Percentiles rank a stretch among this genome's conserved stretches.
phyloP scores from a whole-genome alignment of 768 basidiomycete genomes.

The Leccinum imitatum region DNA sequence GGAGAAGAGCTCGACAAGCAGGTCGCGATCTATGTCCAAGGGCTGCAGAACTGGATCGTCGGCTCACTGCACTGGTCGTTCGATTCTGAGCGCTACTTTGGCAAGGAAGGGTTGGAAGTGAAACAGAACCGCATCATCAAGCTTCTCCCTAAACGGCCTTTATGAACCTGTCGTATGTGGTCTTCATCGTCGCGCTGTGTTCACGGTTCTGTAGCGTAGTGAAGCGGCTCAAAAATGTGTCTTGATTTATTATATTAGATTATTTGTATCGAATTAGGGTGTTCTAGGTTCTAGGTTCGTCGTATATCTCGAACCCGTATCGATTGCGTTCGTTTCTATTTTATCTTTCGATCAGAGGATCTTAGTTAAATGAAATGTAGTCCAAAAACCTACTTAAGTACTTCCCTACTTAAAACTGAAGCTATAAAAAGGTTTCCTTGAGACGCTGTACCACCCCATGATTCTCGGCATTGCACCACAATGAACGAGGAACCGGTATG shows the following conservation, averaged over 20 bases:
- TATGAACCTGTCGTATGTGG: slow-evolving; percentile 14
- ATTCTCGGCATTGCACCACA: background rate
- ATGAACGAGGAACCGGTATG: background rate
- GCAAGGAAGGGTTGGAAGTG: slow-evolving; percentile 50
- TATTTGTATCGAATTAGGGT: slow-evolving; percentile 9
- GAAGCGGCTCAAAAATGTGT: background rate
- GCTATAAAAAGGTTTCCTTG: background rate
- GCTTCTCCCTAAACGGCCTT: slow-evolving; percentile 42
- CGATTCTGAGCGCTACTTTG: slow-evolving; percentile 68
- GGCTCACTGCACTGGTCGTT: slow-evolving; percentile 77
- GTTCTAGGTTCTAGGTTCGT: slow-evolving; percentile 4
- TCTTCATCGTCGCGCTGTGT: background rate
- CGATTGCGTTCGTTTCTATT: slow-evolving; percentile 12
- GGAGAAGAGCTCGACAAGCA: slow-evolving; percentile 56
- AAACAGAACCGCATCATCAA: slow-evolving; percentile 54
- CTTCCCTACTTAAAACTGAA: background rate
- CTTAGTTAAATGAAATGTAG: slow-evolving; percentile 2
- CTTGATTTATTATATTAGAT: slow-evolving; percentile 3
- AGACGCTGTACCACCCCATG: background rate
- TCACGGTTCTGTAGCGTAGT: background rate
- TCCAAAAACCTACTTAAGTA: background rate
- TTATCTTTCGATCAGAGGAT: slow-evolving; percentile 9
- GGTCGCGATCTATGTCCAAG: slow-evolving; percentile 56
- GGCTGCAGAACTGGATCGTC: slow-evolving; percentile 71
- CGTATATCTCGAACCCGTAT: background rate